Conservation (phyloP, 108 stramenopile genomes). For the Chaetoceros tenuissimus region DNA sequence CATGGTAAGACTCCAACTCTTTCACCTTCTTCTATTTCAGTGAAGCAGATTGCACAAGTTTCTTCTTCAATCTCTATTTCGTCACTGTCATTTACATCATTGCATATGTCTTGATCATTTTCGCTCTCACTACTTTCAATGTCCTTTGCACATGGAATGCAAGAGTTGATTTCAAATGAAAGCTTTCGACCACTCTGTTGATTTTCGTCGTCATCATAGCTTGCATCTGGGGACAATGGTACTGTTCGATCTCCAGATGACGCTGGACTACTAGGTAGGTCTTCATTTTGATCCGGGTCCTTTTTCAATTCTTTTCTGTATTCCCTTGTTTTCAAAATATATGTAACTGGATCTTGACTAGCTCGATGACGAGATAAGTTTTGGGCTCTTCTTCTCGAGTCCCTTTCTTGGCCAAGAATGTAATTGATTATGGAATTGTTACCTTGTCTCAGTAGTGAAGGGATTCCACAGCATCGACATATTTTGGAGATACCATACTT, state of each 20-base stretch:
- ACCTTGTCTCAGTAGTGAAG: too few relatives aligned
- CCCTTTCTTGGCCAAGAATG: too few relatives aligned
- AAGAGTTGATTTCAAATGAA: too few relatives aligned
- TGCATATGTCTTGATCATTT: background rate
- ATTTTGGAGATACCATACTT: background rate
- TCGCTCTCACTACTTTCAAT: background rate
- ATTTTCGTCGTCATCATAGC: too few relatives aligned
- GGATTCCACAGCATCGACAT: background rate
- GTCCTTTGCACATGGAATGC: too few relatives aligned
- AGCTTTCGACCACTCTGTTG: too few relatives aligned
- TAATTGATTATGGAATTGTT: too few relatives aligned
- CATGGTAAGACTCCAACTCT: slow-evolving; percentile 48
- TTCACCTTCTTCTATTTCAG: slow-evolving; percentile 47
- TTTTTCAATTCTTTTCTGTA: background rate
- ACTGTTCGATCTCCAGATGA: too few relatives aligned
- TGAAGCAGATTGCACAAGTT: slow-evolving; percentile 57
- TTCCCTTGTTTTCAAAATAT: background rate
- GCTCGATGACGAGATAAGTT: background rate
- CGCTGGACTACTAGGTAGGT: too few relatives aligned
- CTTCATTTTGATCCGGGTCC: too few relatives aligned
- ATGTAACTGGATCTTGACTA: background rate
- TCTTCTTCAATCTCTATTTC: slow-evolving; percentile 15
- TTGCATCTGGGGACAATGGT: too few relatives aligned
- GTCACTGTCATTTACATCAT: background rate
- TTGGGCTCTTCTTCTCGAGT: background rate